A percentile compares a stretch with the other conserved stretches of the same genome.
phyloP scores from a whole-genome alignment of 2,329 filamentous ascomycete species.

The Aspergillus sergii region DNA sequence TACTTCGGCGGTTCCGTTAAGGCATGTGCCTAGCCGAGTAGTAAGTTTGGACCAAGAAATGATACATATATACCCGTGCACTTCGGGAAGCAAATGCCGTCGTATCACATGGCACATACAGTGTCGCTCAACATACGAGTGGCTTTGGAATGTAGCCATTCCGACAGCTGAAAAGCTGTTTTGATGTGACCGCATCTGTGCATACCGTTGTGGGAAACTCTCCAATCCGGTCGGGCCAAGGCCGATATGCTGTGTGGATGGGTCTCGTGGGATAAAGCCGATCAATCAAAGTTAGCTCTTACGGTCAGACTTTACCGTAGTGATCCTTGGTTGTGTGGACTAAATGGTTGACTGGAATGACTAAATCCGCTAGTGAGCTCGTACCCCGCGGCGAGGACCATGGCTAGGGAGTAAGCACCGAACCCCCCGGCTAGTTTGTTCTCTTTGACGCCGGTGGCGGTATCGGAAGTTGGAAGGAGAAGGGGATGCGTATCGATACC shows the following conservation, averaged over 20 bases:
- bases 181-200: neutral
- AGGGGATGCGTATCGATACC: neutral
- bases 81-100: neutral
- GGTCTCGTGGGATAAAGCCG: conserved; percentile 1
- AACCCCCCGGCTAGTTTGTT: neutral
- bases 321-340: neutral
- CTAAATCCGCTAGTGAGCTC: neutral
- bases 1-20: neutral
- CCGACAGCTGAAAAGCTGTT: neutral
- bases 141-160: too few species aligned
- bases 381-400: conserved; percentile 2
- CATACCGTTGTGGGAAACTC: neutral
- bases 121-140: neutral
- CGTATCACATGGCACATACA: neutral
- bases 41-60: neutral
- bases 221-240: neutral
- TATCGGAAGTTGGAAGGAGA: neutral
- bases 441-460: neutral
- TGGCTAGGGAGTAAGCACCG: neutral
- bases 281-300: neutral
- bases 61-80: too few species aligned
- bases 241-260: neutral
- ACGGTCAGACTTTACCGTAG: neutral
- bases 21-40: neutral
- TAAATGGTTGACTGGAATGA: neutral